Evolutionary conservation across 2,329 filamentous ascomycete genomes (phyloP).

Genomic region (Cercospora canescens): DNA sequence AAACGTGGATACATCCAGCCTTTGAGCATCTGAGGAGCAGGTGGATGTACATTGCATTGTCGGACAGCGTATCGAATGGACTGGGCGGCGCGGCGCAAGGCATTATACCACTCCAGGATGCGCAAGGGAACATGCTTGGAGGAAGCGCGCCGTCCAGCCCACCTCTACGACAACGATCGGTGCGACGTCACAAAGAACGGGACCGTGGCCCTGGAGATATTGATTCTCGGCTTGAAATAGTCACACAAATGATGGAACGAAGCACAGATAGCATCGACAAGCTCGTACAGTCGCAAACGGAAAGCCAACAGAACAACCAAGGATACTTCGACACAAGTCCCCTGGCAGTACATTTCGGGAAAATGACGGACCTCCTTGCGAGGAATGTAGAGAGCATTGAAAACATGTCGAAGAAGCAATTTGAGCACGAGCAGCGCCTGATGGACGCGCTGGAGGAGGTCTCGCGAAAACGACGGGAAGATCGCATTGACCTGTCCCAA

Average conservation of each 20-base stretch:
- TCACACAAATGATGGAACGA: conserved; percentile 29
- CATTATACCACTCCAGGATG: conserved; percentile 34
- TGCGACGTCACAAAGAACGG: conserved; percentile 9
- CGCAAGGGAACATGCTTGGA: conserved; percentile 27
- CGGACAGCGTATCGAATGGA: conserved; percentile 18
- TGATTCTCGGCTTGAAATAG: conserved; percentile 28
- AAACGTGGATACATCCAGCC: conserved; percentile 31
- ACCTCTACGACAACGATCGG: conserved; percentile 8
- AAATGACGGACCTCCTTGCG: conserved; percentile 26
- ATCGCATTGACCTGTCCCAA: conserved; percentile 27
- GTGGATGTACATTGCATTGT: conserved; percentile 35
- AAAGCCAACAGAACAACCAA: neutral
- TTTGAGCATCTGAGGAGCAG: conserved; percentile 34
- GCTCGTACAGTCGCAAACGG: conserved; percentile 14
- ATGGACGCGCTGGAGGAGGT: conserved; percentile 20
- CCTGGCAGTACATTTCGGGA: conserved; percentile 25
- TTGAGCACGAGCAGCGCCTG: conserved; percentile 31
- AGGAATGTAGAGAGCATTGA: conserved; percentile 29
- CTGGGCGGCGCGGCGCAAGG: conserved; percentile 29
- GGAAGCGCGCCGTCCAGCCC: conserved; percentile 20
- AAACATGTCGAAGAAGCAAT: conserved; percentile 26
- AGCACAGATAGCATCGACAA: conserved; percentile 28
- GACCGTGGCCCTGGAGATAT: neutral
- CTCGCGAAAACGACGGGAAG: conserved; percentile 13
- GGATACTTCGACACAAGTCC: conserved; percentile 19